Evolutionary conservation across 306 rosid species (phyloP).

Genomic region (Cucurbita argyrosperma): DNA sequence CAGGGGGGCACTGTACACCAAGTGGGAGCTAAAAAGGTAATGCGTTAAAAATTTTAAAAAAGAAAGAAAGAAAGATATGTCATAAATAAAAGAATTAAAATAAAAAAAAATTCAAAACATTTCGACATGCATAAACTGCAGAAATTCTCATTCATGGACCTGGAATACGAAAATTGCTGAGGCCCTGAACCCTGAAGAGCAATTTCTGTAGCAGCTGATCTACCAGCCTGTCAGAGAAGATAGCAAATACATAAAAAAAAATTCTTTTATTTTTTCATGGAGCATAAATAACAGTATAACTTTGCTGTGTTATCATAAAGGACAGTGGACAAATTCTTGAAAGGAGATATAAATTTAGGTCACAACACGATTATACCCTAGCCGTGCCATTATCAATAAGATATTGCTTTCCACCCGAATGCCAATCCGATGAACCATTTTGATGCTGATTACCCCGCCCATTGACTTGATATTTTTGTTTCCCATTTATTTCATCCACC

Average conservation of each 20-base stretch:
- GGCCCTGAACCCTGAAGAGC: conserved; percentile 31
- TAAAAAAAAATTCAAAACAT: background rate
- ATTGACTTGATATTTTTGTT: conserved; percentile 23
- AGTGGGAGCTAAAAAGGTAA: too few relatives aligned
- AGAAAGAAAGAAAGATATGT: too few relatives aligned
- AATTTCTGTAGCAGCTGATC: conserved; percentile 29
- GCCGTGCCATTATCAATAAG: conserved; percentile 16
- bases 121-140: conserved; percentile 37
- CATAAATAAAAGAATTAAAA: too few relatives aligned
- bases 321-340: background rate
- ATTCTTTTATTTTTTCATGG: conserved; percentile 6
- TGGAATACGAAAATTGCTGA: conserved; percentile 38
- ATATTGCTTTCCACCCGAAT: conserved; percentile 31
- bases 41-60: too few relatives aligned
- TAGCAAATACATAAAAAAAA: background rate
- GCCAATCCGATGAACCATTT: conserved; percentile 26
- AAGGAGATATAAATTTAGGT: background rate
- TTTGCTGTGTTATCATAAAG: background rate
- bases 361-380: conserved; percentile 31
- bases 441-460: conserved; percentile 30
- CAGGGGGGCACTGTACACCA: too few relatives aligned
- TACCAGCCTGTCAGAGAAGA: conserved; percentile 36
- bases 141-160: conserved; percentile 38
- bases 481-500: conserved; percentile 48
- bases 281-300: background rate